Evolutionary conservation across 2,329 filamentous ascomycete genomes (phyloP), one percentile per base, ranked within the genome.

Genomic region (Aspergillus floridensis): DNA sequence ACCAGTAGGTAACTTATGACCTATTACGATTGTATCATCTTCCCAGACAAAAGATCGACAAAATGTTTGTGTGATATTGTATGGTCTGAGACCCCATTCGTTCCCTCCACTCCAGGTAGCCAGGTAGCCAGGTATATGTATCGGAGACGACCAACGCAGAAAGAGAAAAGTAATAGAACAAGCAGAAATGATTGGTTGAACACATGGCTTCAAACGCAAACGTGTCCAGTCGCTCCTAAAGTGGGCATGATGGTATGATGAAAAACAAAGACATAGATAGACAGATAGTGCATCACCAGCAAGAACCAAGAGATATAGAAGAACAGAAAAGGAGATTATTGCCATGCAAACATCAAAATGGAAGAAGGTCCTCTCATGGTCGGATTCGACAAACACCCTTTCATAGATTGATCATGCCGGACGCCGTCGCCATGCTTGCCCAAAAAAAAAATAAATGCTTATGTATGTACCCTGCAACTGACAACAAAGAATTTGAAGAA

Each of bases 391-490:
- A 57, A 57, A 62, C 59, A 56, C 61, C 59, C 60, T 56, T 52
- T 55, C 53, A 31, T 38, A 26, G 50, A 49, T 59, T 55, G 57
- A 61, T 63, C 58, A 63, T 64, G 66, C 67, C 65, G 58, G 62
- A 68, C 67, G 65, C 67, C 67, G 63, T 66, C 65, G 67, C 65
- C 63, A 69, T 69, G 67, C 67, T 68, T 65, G 60, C 66, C 64
- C 62, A 68, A 68, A 63, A 62, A 63, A 62, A 21, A 63, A 62
- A 46, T 44, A 44, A 44, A 67, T 68, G 65, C 66, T 65, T 66
- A 68, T 63, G 60, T 63, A 67, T 61, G 53, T 58, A 64, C 41
- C 51, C 26, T 48, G 32, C 41, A 59, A 61, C 47, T 56, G 32
- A 49, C 61, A 63, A 61, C 55, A 65, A 53, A 63, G 16, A 61